A percentile compares a stretch with the other conserved stretches of the same genome.
phyloP scores from a whole-genome alignment of 495 filamentous ascomycete genomes.

The Lasiosphaeria miniovina region DNA sequence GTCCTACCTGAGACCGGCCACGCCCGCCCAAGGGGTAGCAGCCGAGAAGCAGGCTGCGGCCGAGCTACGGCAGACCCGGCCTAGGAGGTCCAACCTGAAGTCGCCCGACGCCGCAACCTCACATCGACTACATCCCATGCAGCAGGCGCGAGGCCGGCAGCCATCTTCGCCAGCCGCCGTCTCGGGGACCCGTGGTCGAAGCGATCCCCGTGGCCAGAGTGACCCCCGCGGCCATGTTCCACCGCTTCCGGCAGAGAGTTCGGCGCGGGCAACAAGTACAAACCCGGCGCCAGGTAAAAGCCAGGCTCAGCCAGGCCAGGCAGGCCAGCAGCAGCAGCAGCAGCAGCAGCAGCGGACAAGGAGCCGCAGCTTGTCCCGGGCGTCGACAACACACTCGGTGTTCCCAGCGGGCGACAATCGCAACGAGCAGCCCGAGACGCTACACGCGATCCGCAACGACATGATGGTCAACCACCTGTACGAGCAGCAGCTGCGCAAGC shows the following conservation, averaged over 20 bases:
- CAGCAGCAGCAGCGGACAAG: conserved; percentile 14
- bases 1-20: conserved; percentile 23
- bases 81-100: not conserved
- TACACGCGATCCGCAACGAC: conserved; percentile 54
- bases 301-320: conserved; percentile 5
- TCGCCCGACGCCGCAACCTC: not conserved
- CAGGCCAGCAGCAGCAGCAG: conserved; percentile 16
- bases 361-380: conserved; percentile 10
- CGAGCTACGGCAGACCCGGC: not conserved
- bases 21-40: not conserved
- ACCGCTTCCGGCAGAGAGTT: no score
- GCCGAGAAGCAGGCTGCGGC: not conserved
- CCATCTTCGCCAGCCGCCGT: conserved; percentile 7
- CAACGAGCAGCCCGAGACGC: conserved; percentile 36
- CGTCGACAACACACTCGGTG: conserved; percentile 32
- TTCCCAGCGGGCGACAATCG: conserved; percentile 48
- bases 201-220: not conserved
- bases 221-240: no score
- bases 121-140: not conserved
- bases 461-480: conserved; percentile 63
- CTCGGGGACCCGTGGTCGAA: not conserved
- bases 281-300: not conserved
- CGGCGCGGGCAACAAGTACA: no score
- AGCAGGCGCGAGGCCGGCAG: not conserved
- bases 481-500: conserved; percentile 54